Evolutionary conservation across 75 land plant species (phyloP).

Genomic region (Azolla pinnata): DNA sequence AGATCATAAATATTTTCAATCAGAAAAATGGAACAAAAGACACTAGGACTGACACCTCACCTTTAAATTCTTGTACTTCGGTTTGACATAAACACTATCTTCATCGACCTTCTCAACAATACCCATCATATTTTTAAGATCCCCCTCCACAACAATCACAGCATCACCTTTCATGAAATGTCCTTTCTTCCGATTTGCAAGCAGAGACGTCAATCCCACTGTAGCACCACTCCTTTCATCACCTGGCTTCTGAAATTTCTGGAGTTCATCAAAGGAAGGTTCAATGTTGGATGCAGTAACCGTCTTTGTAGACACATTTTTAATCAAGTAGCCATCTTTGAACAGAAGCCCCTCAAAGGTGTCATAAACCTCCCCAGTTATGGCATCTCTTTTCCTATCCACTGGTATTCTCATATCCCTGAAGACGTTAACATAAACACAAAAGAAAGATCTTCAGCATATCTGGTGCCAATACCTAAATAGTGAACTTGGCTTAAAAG

Average conservation of each 20-base stretch:
- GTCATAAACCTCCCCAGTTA: conserved; percentile 67
- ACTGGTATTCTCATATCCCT: conserved; percentile 79
- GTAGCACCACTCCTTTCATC: conserved; percentile 60
- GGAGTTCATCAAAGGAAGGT: conserved; percentile 86
- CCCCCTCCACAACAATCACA: conserved; percentile 86
- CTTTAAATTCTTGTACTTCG: conserved; percentile 53
- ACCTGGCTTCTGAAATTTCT: conserved; percentile 71
- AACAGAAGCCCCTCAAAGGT: conserved; percentile 54
- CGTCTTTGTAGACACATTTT: conserved; percentile 69
- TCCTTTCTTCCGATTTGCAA: conserved; percentile 72
- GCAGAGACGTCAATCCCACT: conserved; percentile 50
- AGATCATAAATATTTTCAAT: background rate
- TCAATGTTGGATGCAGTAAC: conserved; percentile 52
- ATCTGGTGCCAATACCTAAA: too few species aligned
- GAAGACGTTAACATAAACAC: conserved; percentile 7
- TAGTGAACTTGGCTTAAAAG: too few species aligned
- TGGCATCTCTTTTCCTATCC: conserved; percentile 57
- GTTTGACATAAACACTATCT: conserved; percentile 63
- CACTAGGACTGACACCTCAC: conserved; percentile 21
- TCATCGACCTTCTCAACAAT: conserved; percentile 97
- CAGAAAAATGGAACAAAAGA: background rate
- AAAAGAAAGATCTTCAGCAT: too few species aligned
- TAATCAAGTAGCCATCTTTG: conserved; percentile 85
- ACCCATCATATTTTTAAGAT: conserved; percentile 77
- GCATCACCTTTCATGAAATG: conserved; percentile 97